Evolutionary conservation across 345 rosid species (phyloP).

Genomic region (Noccaea bulbosa): DNA sequence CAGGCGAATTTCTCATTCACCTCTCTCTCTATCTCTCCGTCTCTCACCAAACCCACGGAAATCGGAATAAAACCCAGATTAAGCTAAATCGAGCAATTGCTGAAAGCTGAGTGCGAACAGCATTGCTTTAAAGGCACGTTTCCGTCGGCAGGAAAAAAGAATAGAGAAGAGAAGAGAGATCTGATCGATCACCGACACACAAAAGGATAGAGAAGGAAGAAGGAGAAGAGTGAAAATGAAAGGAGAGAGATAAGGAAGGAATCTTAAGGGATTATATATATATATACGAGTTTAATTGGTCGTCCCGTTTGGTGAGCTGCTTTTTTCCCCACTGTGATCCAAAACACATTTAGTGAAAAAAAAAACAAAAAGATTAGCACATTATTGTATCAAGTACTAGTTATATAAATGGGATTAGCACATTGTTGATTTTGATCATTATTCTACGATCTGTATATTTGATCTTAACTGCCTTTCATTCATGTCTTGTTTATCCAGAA

Average conservation of each 20-base stretch:
- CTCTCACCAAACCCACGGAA: conserved; percentile 14
- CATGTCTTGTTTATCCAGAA: background rate
- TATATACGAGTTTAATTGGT: conserved; percentile 14
- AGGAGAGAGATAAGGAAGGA: conserved; percentile 45
- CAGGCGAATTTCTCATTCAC: conserved; percentile 59
- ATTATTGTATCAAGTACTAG: background rate
- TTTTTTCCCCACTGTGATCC: conserved; percentile 6
- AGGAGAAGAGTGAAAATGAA: conserved; percentile 30
- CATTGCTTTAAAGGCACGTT: conserved; percentile 39
- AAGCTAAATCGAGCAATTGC: conserved; percentile 32
- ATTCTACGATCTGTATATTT: background rate
- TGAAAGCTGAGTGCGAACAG: conserved; percentile 42
- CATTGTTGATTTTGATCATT: conserved; percentile 20
- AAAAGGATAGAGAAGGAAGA: conserved; percentile 6
- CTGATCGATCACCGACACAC: conserved; percentile 68
- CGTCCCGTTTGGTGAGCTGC: conserved; percentile 40
- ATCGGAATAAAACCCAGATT: conserved; percentile 30
- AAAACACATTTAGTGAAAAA: background rate
- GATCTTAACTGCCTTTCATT: conserved; percentile 19
- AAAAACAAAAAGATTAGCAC: background rate
- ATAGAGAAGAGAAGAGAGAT: conserved; percentile 38
- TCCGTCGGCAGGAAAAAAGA: conserved; percentile 28
- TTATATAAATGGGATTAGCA: background rate
- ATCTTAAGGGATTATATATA: conserved; percentile 39
- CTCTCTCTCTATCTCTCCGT: background rate